phyloP scores from a whole-genome alignment of 2,329 filamentous ascomycete species.

The Penicillium italicum region DNA sequence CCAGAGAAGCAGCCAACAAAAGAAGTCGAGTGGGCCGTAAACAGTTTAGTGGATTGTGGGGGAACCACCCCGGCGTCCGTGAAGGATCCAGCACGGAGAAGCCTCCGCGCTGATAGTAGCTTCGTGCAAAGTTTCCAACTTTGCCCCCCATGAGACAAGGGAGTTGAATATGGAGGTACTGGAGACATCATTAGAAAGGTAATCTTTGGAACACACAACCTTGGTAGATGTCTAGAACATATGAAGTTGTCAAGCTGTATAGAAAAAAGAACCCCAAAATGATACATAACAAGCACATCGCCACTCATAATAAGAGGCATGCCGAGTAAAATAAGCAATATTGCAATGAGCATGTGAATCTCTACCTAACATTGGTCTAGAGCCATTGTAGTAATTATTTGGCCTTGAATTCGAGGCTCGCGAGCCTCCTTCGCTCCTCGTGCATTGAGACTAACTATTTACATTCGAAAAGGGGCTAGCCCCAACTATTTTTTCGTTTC shows the following conservation, averaged over 20 bases:
- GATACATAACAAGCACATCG: not conserved
- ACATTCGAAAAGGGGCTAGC: conserved; percentile 1
- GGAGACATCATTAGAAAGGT: not conserved
- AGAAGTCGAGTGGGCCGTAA: not conserved
- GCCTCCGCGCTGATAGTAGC: conserved; percentile 14
- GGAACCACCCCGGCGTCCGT: conserved; percentile 11
- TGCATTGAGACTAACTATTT: not conserved
- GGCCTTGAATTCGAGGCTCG: not conserved
- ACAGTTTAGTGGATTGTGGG: conserved; percentile 18
- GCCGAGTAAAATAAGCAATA: not conserved
- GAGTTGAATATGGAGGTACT: not conserved
- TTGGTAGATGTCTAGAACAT: not conserved
- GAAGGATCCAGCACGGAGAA: conserved; percentile 20
- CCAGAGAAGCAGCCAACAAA: not conserved
- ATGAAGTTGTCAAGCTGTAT: not conserved
- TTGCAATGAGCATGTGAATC: not conserved
- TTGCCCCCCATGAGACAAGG: not conserved
- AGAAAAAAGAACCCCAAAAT: not conserved
- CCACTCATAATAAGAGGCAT: not conserved
- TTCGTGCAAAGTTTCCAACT: not conserved
- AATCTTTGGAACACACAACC: not conserved
- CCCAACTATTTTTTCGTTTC: not conserved
- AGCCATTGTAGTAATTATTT: not conserved
- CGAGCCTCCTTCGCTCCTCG: not conserved
- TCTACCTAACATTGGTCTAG: not conserved